These are phyloP conservation scores for Pichia manshurica DNA, from an alignment of 805 yeast genomes.

Conservation along the genomic window DNA sequence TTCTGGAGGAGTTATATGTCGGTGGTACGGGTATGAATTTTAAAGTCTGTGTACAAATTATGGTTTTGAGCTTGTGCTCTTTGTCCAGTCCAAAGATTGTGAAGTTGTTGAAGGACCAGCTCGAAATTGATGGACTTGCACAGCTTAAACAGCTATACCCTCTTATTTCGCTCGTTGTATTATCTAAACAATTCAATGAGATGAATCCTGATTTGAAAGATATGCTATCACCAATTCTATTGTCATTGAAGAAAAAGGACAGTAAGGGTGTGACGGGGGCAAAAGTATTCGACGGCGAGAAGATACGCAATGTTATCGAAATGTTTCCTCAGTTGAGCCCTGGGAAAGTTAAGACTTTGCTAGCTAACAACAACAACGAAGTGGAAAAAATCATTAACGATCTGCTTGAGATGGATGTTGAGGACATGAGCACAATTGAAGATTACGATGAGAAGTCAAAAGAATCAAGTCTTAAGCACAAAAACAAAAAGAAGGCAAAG, in stretches of 20 bases:
- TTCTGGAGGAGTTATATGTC: constrained; percentile 51
- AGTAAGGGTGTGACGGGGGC: neutral
- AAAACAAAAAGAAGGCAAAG: constrained; percentile 10
- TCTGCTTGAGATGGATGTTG: constrained; percentile 57
- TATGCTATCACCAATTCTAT: constrained; percentile 43
- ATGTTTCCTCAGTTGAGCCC: constrained; percentile 60
- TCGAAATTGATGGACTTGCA: constrained; percentile 39
- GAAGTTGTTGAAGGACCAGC: constrained; percentile 35
- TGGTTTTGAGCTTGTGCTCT: constrained; percentile 48
- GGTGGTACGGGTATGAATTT: constrained; percentile 52
- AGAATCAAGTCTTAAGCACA: neutral
- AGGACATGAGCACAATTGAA: constrained; percentile 30
- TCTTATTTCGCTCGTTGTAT: constrained; percentile 46
- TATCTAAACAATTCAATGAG: constrained; percentile 42
- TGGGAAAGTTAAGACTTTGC: constrained; percentile 42
- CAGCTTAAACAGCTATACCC: constrained; percentile 44
- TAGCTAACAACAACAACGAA: constrained; percentile 42
- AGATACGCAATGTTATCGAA: constrained; percentile 41
- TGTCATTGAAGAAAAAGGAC: neutral
- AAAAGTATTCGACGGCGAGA: constrained; percentile 26
- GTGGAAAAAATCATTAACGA: constrained; percentile 54
- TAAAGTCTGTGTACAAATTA: constrained; percentile 39
- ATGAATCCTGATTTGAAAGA: constrained; percentile 47
- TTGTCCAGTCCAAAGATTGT: constrained; percentile 40
- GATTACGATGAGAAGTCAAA: constrained; percentile 22